Conservation (phyloP, 345 rosid species). For the Eucalyptus leucophloia region DNA sequence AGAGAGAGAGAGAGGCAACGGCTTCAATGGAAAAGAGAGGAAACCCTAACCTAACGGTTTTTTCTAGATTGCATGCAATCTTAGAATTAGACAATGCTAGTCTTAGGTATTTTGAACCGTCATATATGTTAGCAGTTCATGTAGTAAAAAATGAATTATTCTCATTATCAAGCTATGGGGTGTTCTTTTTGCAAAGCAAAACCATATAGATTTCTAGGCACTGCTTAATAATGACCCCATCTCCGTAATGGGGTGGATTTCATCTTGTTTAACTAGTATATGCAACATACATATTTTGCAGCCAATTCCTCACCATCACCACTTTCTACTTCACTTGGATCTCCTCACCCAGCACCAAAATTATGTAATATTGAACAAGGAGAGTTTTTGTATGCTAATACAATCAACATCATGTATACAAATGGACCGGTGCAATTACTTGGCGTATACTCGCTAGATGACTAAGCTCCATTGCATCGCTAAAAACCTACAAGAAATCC, state of each 20-base stretch:
- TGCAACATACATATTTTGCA: neutral
- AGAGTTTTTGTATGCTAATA: neutral
- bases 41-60: too few relatives aligned
- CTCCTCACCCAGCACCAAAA: neutral
- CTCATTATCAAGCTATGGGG: neutral
- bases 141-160: neutral
- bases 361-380: neutral
- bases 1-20: too few relatives aligned
- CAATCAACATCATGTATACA: neutral
- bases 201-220: neutral
- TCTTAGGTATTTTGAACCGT: neutral
- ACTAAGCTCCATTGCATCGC: neutral
- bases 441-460: neutral
- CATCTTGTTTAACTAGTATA: neutral
- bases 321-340: neutral
- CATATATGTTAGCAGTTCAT: neutral
- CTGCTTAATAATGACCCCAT: neutral
- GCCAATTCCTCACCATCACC: neutral
- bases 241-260: neutral
- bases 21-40: too few relatives aligned
- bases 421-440: neutral
- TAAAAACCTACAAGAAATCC: neutral
- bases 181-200: neutral
- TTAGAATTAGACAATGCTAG: neutral
- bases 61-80: too few relatives aligned